Percentiles rank a stretch among this genome's conserved stretches.
Evolutionary conservation across 768 basidiomycete species (phyloP).

Genomic region (Auricularia sp.): DNA sequence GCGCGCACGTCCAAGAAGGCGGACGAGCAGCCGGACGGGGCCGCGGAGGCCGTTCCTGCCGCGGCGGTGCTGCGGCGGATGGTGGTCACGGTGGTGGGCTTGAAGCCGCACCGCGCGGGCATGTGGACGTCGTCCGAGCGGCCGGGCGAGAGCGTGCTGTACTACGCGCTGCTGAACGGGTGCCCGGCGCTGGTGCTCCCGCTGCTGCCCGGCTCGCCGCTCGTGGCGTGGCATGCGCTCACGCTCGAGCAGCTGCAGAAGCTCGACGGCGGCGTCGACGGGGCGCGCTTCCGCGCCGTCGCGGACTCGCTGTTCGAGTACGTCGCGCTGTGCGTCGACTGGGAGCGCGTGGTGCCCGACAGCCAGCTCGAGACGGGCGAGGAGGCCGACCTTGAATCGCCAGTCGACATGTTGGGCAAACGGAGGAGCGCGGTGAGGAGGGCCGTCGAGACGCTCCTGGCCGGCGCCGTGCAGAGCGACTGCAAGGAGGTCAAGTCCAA

Average conservation of each 20-base stretch:
- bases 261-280: conserved; percentile 25
- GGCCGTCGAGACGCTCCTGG: conserved; percentile 41
- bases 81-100: conserved; percentile 43
- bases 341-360: conserved; percentile 36
- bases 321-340: conserved; percentile 51
- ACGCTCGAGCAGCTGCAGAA: conserved; percentile 51
- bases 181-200: conserved; percentile 52
- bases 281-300: conserved; percentile 39
- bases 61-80: conserved; percentile 35
- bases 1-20: background rate
- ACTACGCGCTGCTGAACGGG: conserved; percentile 52
- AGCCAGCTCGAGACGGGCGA: conserved; percentile 3
- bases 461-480: conserved; percentile 42
- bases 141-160: conserved; percentile 52
- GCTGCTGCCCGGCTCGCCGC: conserved; percentile 46
- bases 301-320: conserved; percentile 48
- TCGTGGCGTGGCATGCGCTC: conserved; percentile 52
- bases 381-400: background rate
- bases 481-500: conserved; percentile 48
- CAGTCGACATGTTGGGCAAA: conserved; percentile 17
- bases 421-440: conserved; percentile 32
- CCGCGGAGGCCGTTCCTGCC: background rate
- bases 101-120: conserved; percentile 46
- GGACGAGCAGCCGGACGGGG: background rate
- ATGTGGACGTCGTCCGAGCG: conserved; percentile 52